Evolutionary conservation across 106 monocot species (phyloP).

Genomic region (Amphibolis antarctica): DNA sequence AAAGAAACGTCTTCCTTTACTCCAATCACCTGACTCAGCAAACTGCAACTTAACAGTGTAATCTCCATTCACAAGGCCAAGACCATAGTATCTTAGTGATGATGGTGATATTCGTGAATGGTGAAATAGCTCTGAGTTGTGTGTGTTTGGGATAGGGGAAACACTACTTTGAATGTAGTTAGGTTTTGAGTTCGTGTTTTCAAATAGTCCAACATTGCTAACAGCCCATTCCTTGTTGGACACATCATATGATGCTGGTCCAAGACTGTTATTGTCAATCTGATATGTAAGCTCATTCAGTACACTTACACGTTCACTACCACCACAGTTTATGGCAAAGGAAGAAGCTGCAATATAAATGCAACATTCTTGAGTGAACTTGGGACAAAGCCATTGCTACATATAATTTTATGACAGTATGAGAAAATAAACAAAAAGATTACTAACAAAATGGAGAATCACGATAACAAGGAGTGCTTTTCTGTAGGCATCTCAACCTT

Average conservation of each 20-base stretch:
- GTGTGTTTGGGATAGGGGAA: slow-evolving; percentile 43
- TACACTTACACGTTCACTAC: slow-evolving; percentile 25
- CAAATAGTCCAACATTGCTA: slow-evolving; percentile 59
- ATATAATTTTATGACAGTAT: not conserved
- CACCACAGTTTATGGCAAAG: slow-evolving; percentile 79
- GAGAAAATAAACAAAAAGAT: not conserved
- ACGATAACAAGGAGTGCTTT: slow-evolving; percentile 43
- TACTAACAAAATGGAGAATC: slow-evolving; percentile 53
- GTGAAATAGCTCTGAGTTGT: slow-evolving; percentile 68
- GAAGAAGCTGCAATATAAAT: not conserved
- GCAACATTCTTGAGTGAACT: not conserved
- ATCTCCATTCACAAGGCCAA: slow-evolving; percentile 86
- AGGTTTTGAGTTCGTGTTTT: slow-evolving; percentile 9
- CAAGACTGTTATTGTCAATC: slow-evolving; percentile 35
- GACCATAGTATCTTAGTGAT: slow-evolving; percentile 80
- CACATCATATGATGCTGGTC: slow-evolving; percentile 63
- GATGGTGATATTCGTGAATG: slow-evolving; percentile 60
- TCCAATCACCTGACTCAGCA: slow-evolving; percentile 49
- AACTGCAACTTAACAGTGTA: slow-evolving; percentile 61
- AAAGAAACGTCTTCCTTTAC: slow-evolving; percentile 69
- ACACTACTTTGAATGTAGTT: slow-evolving; percentile 31
- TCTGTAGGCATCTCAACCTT: slow-evolving; percentile 70
- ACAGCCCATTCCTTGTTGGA: slow-evolving; percentile 52
- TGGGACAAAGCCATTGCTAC: too few relatives aligned
- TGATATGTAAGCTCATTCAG: slow-evolving; percentile 44